These are phyloP conservation scores for Wickerhamomyces pijperi DNA, from an alignment of 805 yeast genomes.

Conservation along the genomic window DNA sequence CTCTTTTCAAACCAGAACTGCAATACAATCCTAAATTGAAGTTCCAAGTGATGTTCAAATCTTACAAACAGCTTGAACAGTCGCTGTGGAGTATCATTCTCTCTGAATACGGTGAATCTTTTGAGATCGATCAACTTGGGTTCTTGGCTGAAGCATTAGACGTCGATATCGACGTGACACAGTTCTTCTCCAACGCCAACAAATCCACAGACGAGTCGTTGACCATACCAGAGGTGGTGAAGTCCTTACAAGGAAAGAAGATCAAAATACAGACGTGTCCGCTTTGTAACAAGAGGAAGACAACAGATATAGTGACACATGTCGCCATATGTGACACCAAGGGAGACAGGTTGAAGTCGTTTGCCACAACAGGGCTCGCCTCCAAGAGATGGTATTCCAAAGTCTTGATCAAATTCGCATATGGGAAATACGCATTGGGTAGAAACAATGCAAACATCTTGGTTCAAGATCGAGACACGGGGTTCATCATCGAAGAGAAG, in stretches of 20 bases:
- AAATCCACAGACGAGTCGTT: constrained; percentile 26
- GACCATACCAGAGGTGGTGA: constrained; percentile 41
- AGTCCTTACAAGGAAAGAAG: constrained; percentile 34
- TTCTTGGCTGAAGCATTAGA: constrained; percentile 39
- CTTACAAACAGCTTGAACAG: constrained; percentile 52
- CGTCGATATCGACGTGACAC: constrained; percentile 12
- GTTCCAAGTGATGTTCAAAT: constrained; percentile 52
- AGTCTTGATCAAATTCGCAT: constrained; percentile 70
- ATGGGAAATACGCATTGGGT: constrained; percentile 81
- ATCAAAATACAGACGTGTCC: constrained; percentile 53
- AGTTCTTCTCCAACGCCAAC: constrained; percentile 9
- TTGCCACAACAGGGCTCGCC: constrained; percentile 73
- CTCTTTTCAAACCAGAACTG: constrained; percentile 13
- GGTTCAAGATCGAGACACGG: constrained; percentile 86
- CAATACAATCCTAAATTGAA: constrained; percentile 41
- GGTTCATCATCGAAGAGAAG: constrained; percentile 84
- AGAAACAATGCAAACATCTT: constrained; percentile 87
- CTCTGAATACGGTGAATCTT: constrained; percentile 34
- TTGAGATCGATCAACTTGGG: constrained; percentile 43
- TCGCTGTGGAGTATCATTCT: constrained; percentile 62
- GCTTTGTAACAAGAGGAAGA: constrained; percentile 54
- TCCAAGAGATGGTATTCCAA: constrained; percentile 84
- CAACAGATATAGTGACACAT: constrained; percentile 74
- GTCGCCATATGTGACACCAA: constrained; percentile 77
- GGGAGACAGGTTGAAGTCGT: constrained; percentile 63